Evolutionary conservation across 192 early-diverging fungal genomes (phyloP), one percentile per base, ranked within the genome.

Genomic region (Diversispora eburnea): DNA sequence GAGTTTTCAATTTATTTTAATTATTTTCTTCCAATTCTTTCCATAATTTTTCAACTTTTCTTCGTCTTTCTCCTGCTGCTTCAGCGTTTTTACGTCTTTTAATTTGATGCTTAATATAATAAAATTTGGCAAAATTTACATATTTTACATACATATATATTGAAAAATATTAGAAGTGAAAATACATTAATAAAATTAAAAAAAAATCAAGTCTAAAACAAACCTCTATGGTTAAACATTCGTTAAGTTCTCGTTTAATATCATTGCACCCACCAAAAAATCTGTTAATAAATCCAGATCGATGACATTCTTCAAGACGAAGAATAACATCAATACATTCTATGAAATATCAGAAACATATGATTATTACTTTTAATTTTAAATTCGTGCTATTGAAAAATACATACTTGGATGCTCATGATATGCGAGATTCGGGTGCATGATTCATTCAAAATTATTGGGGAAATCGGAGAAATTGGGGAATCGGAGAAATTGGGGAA

Each of bases 171-270:
- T 17, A 4, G 25, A 41, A 33, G 5, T 47, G 4, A 33, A 15
- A 4, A 13, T 63, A 43, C 3, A 73, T 10, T 8, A 48, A 17
- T 15, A 20, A 58, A 15, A 57, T 43, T 56, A 8, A 64, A 67
- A 9, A 54, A 69, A 73, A 62, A n/a, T 20, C 41, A 51, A 7
- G 42, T 45, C 13, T 33, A 12, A 15, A 33, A 8, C 25, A 17
- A 42, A 87, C 86, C 79, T 87, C 86, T 48, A 76, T 72, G 47
- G 80, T 80, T 45, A 87, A 72, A 74, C 86, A 87, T 3, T 82
- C 72, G 48, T 87, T 85, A 71, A 87, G 77, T 55, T 79, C 76
- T 55, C 61, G 45, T 60, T 87, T 87, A 45, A 85, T 77, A 15
- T 67, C 62, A 55, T 87, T 87, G 68, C 86, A 87, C 13, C 72